Percentiles rank a stretch among this genome's conserved stretches.
phyloP scores from a whole-genome alignment of 2,329 filamentous ascomycete species.

The Pseudogymnoascus sp. region DNA sequence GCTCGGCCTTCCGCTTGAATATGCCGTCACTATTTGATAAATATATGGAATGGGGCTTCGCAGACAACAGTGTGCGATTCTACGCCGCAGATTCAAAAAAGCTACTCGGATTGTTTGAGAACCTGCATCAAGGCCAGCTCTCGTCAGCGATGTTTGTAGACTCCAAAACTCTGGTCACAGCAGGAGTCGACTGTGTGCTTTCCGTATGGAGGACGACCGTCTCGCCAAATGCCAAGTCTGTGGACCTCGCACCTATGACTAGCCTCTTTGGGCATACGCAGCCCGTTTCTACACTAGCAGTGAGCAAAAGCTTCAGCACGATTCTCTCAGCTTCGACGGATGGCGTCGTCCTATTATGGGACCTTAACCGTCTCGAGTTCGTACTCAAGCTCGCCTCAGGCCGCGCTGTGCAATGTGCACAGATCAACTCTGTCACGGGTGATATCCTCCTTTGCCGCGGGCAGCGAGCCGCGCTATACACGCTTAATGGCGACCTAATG shows the following conservation, averaged over 20 bases:
- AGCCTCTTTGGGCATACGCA: conserved; percentile 86
- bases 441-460: conserved; percentile 81
- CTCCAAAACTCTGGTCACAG: conserved; percentile 82
- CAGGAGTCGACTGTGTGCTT: conserved; percentile 85
- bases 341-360: conserved; percentile 83
- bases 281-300: conserved; percentile 71
- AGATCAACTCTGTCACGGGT: conserved; percentile 83
- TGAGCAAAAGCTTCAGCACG: conserved; percentile 80
- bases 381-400: conserved; percentile 61
- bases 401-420: conserved; percentile 59
- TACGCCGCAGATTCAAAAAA: conserved; percentile 77
- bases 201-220: conserved; percentile 66
- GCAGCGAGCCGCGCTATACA: conserved; percentile 67
- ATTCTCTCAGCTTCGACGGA: conserved; percentile 76
- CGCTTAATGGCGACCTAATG: conserved; percentile 76
- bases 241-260: conserved; percentile 70
- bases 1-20: conserved; percentile 76
- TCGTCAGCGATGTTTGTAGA: conserved; percentile 79
- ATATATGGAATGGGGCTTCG: conserved; percentile 92
- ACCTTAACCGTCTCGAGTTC: conserved; percentile 82
- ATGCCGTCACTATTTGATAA: conserved; percentile 81
- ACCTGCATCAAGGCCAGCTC: conserved; percentile 84
- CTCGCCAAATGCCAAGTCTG: conserved; percentile 52
- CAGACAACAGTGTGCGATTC: conserved; percentile 87
- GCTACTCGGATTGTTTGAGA: conserved; percentile 81